Percentiles rank a stretch among this genome's conserved stretches.
phyloP scores from a whole-genome alignment of 148 eudicot genomes.

The Bassia scoparia region DNA sequence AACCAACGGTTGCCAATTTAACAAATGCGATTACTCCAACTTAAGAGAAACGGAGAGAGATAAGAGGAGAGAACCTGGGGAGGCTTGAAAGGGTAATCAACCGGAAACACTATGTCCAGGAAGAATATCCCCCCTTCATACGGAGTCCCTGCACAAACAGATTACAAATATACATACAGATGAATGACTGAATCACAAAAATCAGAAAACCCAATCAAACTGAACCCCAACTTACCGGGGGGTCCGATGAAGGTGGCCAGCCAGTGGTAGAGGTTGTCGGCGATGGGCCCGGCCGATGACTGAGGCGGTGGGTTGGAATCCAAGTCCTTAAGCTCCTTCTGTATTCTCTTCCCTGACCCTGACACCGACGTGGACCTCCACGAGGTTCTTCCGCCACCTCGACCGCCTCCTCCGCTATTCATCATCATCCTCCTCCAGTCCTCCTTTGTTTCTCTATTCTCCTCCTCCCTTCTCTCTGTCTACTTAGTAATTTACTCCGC shows the following conservation, averaged over 20 bases:
- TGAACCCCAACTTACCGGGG: too few species aligned
- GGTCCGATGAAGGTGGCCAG: slow-evolving; percentile 85
- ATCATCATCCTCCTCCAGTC: not conserved
- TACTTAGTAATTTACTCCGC: too few species aligned
- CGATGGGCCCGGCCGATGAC: slow-evolving; percentile 91
- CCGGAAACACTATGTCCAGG: slow-evolving; percentile 81
- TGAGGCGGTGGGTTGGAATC: slow-evolving; percentile 60
- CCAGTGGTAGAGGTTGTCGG: slow-evolving; percentile 92
- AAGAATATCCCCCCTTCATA: slow-evolving; percentile 88
- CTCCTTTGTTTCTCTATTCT: not conserved
- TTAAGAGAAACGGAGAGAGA: too few species aligned
- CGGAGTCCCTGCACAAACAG: slow-evolving; percentile 67
- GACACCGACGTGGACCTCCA: slow-evolving; percentile 87
- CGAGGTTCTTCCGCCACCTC: slow-evolving; percentile 36
- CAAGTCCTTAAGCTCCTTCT: slow-evolving; percentile 74
- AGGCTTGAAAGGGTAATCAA: slow-evolving; percentile 87
- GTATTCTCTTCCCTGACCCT: slow-evolving; percentile 82
- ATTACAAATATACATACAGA: too few species aligned
- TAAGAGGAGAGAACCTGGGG: slow-evolving; percentile 53
- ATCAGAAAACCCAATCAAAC: too few species aligned
- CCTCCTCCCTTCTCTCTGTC: too few species aligned
- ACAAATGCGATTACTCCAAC: too few species aligned
- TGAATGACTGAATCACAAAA: too few species aligned
- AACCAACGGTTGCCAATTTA: too few species aligned
- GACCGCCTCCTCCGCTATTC: slow-evolving; percentile 14